Evolutionary conservation across 768 basidiomycete species (phyloP).

Genomic region (Hebeloma cylindrosporum): DNA sequence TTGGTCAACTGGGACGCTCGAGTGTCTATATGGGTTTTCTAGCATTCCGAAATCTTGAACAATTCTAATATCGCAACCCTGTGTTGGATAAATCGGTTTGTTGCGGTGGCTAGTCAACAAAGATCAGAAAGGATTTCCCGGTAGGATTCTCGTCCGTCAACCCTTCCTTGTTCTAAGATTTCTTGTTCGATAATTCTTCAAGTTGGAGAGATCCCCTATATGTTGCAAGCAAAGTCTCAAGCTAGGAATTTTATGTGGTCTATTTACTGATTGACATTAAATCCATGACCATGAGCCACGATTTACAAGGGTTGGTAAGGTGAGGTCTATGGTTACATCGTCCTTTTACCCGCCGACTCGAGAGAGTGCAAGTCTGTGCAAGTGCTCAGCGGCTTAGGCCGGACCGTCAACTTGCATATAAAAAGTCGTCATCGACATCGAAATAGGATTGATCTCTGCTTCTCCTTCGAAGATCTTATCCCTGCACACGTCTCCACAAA

Average conservation of each 20-base stretch:
- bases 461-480: conserved; percentile 15
- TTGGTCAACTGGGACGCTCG: conserved; percentile 3
- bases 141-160: background rate
- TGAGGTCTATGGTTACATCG: no score
- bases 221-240: no score
- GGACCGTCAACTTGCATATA: background rate
- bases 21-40: conserved; percentile 12
- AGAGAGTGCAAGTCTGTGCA: no score
- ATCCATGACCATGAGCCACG: no score
- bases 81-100: background rate
- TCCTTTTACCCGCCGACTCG: no score
- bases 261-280: no score
- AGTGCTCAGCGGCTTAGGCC: no score
- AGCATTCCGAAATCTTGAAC: conserved; percentile 9
- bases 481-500: conserved; percentile 15
- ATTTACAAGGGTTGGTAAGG: no score
- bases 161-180: background rate
- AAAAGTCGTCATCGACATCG: conserved; percentile 2
- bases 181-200: no score
- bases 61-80: no score
- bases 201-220: no score
- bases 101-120: background rate
- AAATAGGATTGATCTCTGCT: conserved; percentile 3
- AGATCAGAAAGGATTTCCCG: conserved; percentile 1
- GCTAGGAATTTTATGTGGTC: no score